phyloP scores from a whole-genome alignment of 139 green algal genomes.

The Chlamydomonas sphaeroides region DNA sequence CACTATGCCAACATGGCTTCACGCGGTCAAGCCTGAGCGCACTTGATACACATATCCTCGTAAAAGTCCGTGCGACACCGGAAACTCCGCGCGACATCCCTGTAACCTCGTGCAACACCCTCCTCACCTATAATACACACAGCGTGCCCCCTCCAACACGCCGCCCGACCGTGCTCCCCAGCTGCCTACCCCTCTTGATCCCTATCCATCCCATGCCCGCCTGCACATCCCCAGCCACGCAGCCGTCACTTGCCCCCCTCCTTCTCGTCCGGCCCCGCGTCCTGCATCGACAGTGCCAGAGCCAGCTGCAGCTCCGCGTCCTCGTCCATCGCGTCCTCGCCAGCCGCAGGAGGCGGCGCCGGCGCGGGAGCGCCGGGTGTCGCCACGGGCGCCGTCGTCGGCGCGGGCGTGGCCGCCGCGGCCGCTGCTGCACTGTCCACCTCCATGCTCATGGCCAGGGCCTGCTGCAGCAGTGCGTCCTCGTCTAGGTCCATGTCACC shows the following conservation, averaged over 20 bases:
- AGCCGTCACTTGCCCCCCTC: slow-evolving; percentile 13
- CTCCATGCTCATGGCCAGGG: slow-evolving; percentile 94
- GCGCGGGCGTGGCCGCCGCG: background rate
- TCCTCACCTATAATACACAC: too few species aligned
- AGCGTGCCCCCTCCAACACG: too few species aligned
- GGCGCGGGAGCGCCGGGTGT: slow-evolving; percentile 29
- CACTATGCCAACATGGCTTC: too few species aligned
- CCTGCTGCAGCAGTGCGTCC: slow-evolving; percentile 75
- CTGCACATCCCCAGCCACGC: too few species aligned
- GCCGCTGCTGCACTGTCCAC: slow-evolving; percentile 42
- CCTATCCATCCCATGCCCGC: too few species aligned
- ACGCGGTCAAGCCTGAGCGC: too few species aligned
- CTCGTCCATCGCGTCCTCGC: slow-evolving; percentile 50
- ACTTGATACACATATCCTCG: too few species aligned
- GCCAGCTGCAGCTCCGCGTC: slow-evolving; percentile 76
- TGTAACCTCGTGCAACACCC: too few species aligned
- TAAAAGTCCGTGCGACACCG: too few species aligned
- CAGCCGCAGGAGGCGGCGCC: slow-evolving; percentile 32
- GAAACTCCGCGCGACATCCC: too few species aligned
- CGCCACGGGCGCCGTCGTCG: slow-evolving; percentile 25
- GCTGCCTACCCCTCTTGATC: too few species aligned
- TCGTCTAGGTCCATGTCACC: slow-evolving; percentile 72
- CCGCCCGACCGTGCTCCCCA: too few species aligned
- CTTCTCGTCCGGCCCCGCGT: slow-evolving; percentile 34
- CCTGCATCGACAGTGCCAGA: slow-evolving; percentile 76